Evolutionary conservation across 345 rosid genomes (phyloP).

Genomic region (Mallotus nudiflorus): DNA sequence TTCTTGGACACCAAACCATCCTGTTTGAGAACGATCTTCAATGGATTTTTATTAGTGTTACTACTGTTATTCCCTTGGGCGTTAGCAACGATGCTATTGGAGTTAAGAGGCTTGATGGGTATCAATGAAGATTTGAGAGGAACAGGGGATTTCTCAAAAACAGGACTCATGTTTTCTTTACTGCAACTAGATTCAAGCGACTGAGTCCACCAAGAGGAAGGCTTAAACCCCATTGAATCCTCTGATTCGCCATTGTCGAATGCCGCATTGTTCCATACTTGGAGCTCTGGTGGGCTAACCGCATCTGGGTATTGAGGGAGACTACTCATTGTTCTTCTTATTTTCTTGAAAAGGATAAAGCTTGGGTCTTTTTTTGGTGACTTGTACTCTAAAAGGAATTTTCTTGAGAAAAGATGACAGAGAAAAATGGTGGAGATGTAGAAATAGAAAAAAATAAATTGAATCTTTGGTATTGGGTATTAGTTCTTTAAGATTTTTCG

Average conservation of each 20-base stretch:
- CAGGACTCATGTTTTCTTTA: constrained; percentile 57
- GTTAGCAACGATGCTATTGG: constrained; percentile 25
- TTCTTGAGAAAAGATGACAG: no score
- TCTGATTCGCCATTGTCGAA: constrained; percentile 74
- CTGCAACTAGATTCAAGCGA: constrained; percentile 59
- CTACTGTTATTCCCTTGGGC: constrained; percentile 19
- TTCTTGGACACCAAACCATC: constrained; percentile 22
- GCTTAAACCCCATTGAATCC: constrained; percentile 31
- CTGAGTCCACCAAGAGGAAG: constrained; percentile 51
- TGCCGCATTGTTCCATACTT: constrained; percentile 88
- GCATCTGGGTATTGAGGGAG: constrained; percentile 45
- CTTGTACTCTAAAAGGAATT: not conserved
- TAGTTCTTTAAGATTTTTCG: constrained; percentile 31
- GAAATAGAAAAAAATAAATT: not conserved
- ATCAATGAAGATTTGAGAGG: constrained; percentile 23
- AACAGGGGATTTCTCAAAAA: constrained; percentile 31
- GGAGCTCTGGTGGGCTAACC: constrained; percentile 51
- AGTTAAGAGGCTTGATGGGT: constrained; percentile 35
- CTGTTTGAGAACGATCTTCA: constrained; percentile 22
- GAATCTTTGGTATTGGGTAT: not conserved
- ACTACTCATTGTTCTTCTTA: constrained; percentile 49
- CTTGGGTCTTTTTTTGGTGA: no score
- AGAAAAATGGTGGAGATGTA: no score
- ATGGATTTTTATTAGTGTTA: not conserved
- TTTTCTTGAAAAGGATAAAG: not conserved